Evolutionary conservation across 2,329 filamentous ascomycete species (phyloP), one percentile per base, ranked within the genome.

Genomic region (Intubia oerlemansii): DNA sequence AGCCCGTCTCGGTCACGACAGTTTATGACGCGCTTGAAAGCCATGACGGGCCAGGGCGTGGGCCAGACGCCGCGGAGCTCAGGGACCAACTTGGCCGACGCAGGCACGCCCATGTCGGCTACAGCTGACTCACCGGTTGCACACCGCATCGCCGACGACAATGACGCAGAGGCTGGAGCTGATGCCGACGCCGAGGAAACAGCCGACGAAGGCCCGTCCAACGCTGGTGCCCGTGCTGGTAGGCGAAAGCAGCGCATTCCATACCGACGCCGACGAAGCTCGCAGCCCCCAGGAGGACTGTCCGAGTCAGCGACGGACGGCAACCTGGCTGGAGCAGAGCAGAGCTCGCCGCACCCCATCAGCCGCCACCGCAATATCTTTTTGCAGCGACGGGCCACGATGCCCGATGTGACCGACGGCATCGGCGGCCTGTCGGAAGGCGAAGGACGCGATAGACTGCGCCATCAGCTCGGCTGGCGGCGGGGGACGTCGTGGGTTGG

Each of bases 121-220:
- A 41, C 52, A n/a, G n/a, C n/a, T 5, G 57, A 48, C 37, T 65
- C 65, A 9, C 63, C 67, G 3, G 54, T 52, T 2, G 42, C 49
- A 6, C 42, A 49, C 2, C 54, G 60, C 22, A 51, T 53, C 17
- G n/a, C n/a, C 13, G 78, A 70, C 45, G 25, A 17, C 2, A n/a
- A n/a, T 13, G 14, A 17, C 5, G 25, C 11, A 10, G 17, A 27
- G 8, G 17, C n/a, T 10, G n/a, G 9, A n/a, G 33, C 29, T 2
- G 36, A 39, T 46, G 79, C 74, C 2, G 84, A 91, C 46, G 79
- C 74, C 2, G 84, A 91, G 45, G 80, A 88, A 44, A 91, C 81
- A 25, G 78, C 72, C 0, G 80, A 82, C 29, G 84, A 92, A 44
- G 62, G 60, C n/a, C 52, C 53, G 12, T 42, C 50, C n/a, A 44